phyloP scores from a whole-genome alignment of 805 yeast species.

The Schwanniomyces occidentalis region DNA sequence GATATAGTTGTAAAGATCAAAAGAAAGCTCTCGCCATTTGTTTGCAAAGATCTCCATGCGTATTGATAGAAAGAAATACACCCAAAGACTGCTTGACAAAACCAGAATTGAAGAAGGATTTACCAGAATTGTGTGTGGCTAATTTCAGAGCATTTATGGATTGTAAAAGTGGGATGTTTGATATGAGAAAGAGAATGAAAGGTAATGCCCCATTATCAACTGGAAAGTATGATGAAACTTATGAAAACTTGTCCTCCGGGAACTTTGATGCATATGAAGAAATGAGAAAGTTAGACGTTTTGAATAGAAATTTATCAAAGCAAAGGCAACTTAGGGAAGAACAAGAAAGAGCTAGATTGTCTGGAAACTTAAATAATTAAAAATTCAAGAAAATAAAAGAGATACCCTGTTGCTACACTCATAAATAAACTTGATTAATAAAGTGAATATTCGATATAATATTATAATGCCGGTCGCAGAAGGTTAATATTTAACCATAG shows the following conservation, averaged over 20 bases:
- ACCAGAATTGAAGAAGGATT: conserved; percentile 69
- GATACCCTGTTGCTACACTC: too few species aligned
- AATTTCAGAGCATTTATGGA: conserved; percentile 84
- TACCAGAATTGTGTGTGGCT: conserved; percentile 87
- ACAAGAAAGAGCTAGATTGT: conserved; percentile 28
- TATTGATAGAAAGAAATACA: conserved; percentile 81
- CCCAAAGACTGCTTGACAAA: conserved; percentile 86
- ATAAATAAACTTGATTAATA: too few species aligned
- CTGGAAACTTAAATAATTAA: conserved; percentile 1
- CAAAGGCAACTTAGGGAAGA: conserved; percentile 28
- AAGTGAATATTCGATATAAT: too few species aligned
- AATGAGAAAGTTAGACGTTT: conserved; percentile 63
- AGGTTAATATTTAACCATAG: too few species aligned
- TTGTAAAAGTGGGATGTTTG: conserved; percentile 88
- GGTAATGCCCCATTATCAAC: conserved; percentile 94
- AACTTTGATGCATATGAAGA: conserved; percentile 82
- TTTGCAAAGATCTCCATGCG: conserved; percentile 95
- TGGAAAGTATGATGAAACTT: conserved; percentile 88
- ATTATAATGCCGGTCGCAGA: too few species aligned
- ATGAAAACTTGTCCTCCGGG: conserved; percentile 75
- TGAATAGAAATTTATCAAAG: conserved; percentile 51
- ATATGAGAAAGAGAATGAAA: conserved; percentile 85
- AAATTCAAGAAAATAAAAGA: too few species aligned
- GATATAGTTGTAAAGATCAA: conserved; percentile 83
- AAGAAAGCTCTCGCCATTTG: conserved; percentile 94